Conservation (phyloP, 768 basidiomycete genomes). For the Neoboletus magnificus region DNA sequence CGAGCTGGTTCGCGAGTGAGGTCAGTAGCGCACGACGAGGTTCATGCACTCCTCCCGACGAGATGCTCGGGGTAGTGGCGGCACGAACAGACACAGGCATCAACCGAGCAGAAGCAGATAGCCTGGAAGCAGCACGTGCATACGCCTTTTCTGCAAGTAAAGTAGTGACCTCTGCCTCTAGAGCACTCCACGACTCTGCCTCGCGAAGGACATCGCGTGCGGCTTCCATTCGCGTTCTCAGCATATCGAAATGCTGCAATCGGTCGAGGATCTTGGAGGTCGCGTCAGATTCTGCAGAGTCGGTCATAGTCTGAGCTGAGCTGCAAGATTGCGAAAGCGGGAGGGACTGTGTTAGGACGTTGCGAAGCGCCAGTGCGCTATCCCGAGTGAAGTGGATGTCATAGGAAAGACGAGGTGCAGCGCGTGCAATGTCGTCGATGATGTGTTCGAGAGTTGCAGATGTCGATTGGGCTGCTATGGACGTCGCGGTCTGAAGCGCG, state of each 20-base stretch:
- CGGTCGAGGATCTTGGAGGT: conserved; percentile 70
- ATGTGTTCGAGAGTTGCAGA: conserved; percentile 80
- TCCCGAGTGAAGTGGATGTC: conserved; percentile 98
- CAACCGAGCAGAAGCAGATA: conserved; percentile 84
- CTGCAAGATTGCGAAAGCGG: conserved; percentile 27
- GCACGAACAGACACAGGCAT: conserved; percentile 94
- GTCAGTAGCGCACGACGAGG: conserved; percentile 81
- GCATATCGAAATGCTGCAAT: conserved; percentile 76
- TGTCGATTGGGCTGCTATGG: conserved; percentile 86
- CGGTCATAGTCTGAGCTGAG: neutral
- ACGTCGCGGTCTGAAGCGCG: conserved; percentile 72
- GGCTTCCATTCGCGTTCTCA: conserved; percentile 85
- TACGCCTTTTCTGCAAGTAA: conserved; percentile 79
- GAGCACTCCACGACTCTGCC: conserved; percentile 94
- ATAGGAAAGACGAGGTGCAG: conserved; percentile 87
- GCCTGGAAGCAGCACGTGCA: conserved; percentile 85
- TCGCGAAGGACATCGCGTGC: conserved; percentile 87
- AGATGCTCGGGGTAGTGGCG: conserved; percentile 44
- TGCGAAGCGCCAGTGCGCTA: conserved; percentile 74
- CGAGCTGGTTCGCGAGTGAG: conserved; percentile 92
- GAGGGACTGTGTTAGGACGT: conserved; percentile 53
- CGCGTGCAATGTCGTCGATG: conserved; percentile 90
- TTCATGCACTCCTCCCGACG: conserved; percentile 52
- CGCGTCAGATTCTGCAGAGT: conserved; percentile 30
- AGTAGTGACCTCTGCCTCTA: conserved; percentile 88